A percentile compares a stretch with the other conserved stretches of the same genome.
These are phyloP conservation scores for Coemansia sp. DNA, from an alignment of 192 early-diverging fungal genomes.

Conservation along the genomic window DNA sequence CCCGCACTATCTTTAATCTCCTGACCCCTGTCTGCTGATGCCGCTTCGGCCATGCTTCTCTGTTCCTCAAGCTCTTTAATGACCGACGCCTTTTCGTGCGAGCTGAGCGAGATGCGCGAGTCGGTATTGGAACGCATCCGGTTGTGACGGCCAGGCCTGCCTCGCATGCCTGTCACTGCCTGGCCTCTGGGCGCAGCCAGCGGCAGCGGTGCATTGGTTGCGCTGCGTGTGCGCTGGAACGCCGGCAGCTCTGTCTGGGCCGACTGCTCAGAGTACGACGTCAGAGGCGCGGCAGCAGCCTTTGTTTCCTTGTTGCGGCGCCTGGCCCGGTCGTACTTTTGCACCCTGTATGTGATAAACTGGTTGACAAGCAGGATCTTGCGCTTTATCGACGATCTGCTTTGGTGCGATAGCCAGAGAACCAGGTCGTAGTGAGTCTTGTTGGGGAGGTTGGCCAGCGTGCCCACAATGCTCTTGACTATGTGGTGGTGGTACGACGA, in stretches of 20 bases:
- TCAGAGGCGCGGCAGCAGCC: constrained; percentile 15
- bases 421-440: constrained; percentile 85
- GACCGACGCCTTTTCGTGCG: constrained; percentile 13
- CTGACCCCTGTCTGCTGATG: background rate
- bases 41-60: background rate
- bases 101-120: constrained; percentile 36
- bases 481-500: constrained; percentile 82
- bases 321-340: constrained; percentile 56
- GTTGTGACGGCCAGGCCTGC: constrained; percentile 10
- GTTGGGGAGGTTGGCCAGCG: constrained; percentile 77
- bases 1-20: no score
- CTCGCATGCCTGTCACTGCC: background rate
- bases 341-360: constrained; percentile 78
- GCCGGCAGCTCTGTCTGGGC: constrained; percentile 40
- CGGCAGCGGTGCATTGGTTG: constrained; percentile 17
- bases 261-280: constrained; percentile 39
- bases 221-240: constrained; percentile 34
- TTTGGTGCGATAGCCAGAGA: constrained; percentile 72
- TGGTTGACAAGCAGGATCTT: constrained; percentile 79
- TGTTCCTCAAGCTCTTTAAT: constrained; percentile 1
- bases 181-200: background rate
- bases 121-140: constrained; percentile 48
- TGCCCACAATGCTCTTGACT: constrained; percentile 73
- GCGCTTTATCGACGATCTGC: constrained; percentile 61
- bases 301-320: constrained; percentile 10